Conservation (phyloP, 2,329 filamentous ascomycete genomes). For the Ophiostoma triangulosporum region DNA sequence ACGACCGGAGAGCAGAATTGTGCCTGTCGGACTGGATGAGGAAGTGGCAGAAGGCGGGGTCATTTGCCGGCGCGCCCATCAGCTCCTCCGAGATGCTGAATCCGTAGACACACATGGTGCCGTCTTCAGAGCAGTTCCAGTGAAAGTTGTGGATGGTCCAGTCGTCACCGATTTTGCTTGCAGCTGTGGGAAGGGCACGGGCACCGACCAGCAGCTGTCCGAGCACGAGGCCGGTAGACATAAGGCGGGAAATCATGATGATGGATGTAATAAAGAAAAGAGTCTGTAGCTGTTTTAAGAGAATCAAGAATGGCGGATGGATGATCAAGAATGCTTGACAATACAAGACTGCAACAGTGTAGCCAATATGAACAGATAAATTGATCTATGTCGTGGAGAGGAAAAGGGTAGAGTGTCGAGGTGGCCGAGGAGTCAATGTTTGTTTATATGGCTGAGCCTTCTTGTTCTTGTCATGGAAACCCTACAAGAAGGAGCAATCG, state of each 20-base stretch:
- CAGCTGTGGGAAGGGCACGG: neutral
- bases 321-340: neutral
- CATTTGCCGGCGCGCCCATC: neutral
- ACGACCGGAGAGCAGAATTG: neutral
- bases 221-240: slow-evolving; percentile 1
- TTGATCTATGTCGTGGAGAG: too few species aligned
- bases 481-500: too few species aligned
- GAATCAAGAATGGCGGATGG: neutral
- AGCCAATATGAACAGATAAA: neutral
- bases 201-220: neutral
- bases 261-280: neutral
- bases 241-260: slow-evolving; percentile 9
- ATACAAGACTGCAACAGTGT: neutral
- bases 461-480: too few species aligned
- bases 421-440: too few species aligned
- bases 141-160: slow-evolving; percentile 12
- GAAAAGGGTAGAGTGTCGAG: too few species aligned
- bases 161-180: neutral
- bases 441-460: too few species aligned
- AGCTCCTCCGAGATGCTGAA: slow-evolving; percentile 10
- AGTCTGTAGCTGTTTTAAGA: neutral
- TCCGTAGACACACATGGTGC: slow-evolving; percentile 11
- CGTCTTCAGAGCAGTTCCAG: slow-evolving; percentile 12
- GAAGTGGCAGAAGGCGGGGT: slow-evolving; percentile 9
- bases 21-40: neutral